Evolutionary conservation across 2,329 filamentous ascomycete species (phyloP).

Genomic region (Pseudogymnoascus sp.): DNA sequence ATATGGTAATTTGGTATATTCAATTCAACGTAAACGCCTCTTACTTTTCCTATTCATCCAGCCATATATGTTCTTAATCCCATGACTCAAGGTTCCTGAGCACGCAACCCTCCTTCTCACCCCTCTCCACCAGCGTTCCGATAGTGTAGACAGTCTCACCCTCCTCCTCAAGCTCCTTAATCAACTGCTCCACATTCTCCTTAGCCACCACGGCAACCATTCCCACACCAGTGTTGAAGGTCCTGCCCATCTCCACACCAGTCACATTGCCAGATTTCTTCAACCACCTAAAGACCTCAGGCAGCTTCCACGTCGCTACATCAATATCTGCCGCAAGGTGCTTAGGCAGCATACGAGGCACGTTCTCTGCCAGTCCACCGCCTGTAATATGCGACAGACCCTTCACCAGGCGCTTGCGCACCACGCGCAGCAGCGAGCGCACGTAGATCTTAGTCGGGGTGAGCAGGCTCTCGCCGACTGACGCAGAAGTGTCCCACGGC

Average conservation of each 20-base stretch:
- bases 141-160: conserved; percentile 75
- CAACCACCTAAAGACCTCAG: conserved; percentile 80
- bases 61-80: conserved; percentile 19
- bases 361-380: conserved; percentile 86
- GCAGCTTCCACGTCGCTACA: conserved; percentile 66
- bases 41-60: background rate
- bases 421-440: conserved; percentile 63
- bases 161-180: conserved; percentile 51
- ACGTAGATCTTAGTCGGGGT: conserved; percentile 94
- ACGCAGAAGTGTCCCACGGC: conserved; percentile 63
- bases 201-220: conserved; percentile 81
- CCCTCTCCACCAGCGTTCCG: conserved; percentile 59
- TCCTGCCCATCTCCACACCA: conserved; percentile 74
- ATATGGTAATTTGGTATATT: conserved; percentile 1
- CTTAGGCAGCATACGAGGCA: conserved; percentile 83
- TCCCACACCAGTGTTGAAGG: conserved; percentile 90
- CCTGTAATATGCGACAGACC: conserved; percentile 97
- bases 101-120: conserved; percentile 51
- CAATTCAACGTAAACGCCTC: conserved; percentile 8
- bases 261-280: conserved; percentile 64
- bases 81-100: conserved; percentile 46
- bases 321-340: conserved; percentile 76
- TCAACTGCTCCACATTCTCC: conserved; percentile 54
- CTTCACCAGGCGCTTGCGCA: conserved; percentile 62
- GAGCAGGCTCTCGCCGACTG: conserved; percentile 69